Evolutionary conservation across 2,329 filamentous ascomycete species (phyloP).

Genomic region (Pezicula radicicola): DNA sequence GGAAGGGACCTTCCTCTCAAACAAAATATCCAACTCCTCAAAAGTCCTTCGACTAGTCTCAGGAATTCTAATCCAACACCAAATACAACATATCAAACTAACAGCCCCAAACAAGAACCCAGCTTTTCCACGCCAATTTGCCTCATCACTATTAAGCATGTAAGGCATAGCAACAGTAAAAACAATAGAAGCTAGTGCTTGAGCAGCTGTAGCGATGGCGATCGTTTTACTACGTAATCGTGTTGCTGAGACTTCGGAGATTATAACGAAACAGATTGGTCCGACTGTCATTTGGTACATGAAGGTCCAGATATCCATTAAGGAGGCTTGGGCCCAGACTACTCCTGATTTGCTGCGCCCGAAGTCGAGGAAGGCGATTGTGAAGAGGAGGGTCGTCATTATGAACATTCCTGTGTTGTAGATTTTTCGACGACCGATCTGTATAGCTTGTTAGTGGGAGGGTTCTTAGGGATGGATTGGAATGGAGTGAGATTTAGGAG

Average conservation of each 20-base stretch:
- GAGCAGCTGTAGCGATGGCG: slow-evolving; percentile 27
- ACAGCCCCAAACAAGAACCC: slow-evolving; percentile 40
- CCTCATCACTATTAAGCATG: slow-evolving; percentile 43
- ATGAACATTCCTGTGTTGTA: slow-evolving; percentile 44
- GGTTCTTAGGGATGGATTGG: slow-evolving; percentile 20
- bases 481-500: slow-evolving; percentile 29
- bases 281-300: slow-evolving; percentile 34
- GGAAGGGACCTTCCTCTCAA: slow-evolving; percentile 29
- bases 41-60: slow-evolving; percentile 39
- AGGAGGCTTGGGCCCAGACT: slow-evolving; percentile 33
- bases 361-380: slow-evolving; percentile 36
- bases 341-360: slow-evolving; percentile 13
- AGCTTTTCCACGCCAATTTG: slow-evolving; percentile 45
- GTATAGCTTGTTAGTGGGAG: slow-evolving; percentile 24
- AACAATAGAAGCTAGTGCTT: slow-evolving; percentile 30
- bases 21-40: slow-evolving; percentile 42
- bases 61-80: slow-evolving; percentile 35
- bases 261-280: slow-evolving; percentile 31
- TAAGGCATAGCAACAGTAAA: slow-evolving; percentile 26
- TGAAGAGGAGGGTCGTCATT: slow-evolving; percentile 40
- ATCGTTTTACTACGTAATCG: slow-evolving; percentile 29
- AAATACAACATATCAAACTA: slow-evolving; percentile 33
- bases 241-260: slow-evolving; percentile 31
- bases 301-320: slow-evolving; percentile 22
- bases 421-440: slow-evolving; percentile 45